Conservation (phyloP, 1,139 yeast genomes). For the Ashbya aceris region DNA sequence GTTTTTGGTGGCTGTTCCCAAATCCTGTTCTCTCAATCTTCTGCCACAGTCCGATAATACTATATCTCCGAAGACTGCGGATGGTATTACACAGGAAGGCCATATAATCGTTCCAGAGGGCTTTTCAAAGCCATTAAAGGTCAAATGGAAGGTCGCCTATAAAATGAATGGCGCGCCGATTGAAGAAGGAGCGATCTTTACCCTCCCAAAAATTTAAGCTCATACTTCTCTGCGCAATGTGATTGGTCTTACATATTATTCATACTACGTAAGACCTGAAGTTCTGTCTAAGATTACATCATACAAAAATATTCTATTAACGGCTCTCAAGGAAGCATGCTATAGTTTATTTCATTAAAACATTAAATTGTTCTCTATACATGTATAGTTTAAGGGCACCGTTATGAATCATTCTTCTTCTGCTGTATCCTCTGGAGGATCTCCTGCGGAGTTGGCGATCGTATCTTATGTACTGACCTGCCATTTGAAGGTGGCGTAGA, state of each 20-base stretch:
- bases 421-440: constrained; percentile 27
- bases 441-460: constrained; percentile 30
- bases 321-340: background rate
- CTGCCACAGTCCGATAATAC: constrained; percentile 58
- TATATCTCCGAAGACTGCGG: constrained; percentile 41
- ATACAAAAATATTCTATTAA: background rate
- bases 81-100: constrained; percentile 39
- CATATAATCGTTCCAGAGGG: constrained; percentile 42
- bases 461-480: constrained; percentile 8
- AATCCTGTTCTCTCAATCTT: constrained; percentile 53
- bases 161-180: constrained; percentile 36
- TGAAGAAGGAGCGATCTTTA: constrained; percentile 51
- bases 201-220: constrained; percentile 29
- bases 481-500: constrained; percentile 1
- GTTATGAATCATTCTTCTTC: constrained; percentile 7
- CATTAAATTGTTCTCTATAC: background rate
- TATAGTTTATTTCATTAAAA: background rate
- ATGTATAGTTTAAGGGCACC: background rate
- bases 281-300: background rate
- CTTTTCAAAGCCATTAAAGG: constrained; percentile 41
- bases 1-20: constrained; percentile 79
- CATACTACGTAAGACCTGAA: background rate
- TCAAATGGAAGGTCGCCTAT: constrained; percentile 75
- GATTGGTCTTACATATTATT: background rate
- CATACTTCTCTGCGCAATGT: background rate